Evolutionary conservation across 1,284 basidiomycete species (phyloP), one percentile per base, ranked within the genome.

Genomic region (Ustilago curta): DNA sequence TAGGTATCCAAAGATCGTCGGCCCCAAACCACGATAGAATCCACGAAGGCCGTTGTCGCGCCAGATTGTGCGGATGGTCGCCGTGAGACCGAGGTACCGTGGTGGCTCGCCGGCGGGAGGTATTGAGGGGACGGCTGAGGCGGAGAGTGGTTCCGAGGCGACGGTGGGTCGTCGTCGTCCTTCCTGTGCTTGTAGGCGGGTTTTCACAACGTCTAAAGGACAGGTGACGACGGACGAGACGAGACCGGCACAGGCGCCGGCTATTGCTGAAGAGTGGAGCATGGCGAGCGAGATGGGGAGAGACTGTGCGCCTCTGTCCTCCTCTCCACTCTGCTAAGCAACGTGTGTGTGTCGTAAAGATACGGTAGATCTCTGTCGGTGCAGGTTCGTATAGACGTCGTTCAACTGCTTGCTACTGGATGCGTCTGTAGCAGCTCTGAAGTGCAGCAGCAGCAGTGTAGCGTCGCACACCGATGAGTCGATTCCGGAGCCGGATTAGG

Each of bases 201-300:
- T 99, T 88, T 99, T 99, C 86, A 99, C 89, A 48, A 99, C 96
- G 85, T 99, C 96, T 62, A 99, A 89, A 8, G 96, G 96, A 85
- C 97, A 99, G 9, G 96, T 99, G 65, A 95, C 93, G 74, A 99
- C 89, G 85, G 92, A 94, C 59, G 93, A 92, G 76, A 95, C 92
- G 67, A 99, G 88, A 67, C 96, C 96, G 59, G 89, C 88, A 3
- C 87, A 88, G 0, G 88, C 88, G 19, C 88, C 88, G 1, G 88
- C 72, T 43, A 83, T 63, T 23, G 81, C 81, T 21, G 78, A 80
- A 6, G 68, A 54, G 42, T 69, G 55, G 55, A 69, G 57, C 59
- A 49, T 57, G 35, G 37, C 32, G 5, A 11, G 3, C n/a, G 37
- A 4, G 49, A 35, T 8, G n/a, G 14, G 8, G 47, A n/a, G 45